Conservation (phyloP, 371 early-diverging fungal genomes). For the Mortierella sp. region DNA sequence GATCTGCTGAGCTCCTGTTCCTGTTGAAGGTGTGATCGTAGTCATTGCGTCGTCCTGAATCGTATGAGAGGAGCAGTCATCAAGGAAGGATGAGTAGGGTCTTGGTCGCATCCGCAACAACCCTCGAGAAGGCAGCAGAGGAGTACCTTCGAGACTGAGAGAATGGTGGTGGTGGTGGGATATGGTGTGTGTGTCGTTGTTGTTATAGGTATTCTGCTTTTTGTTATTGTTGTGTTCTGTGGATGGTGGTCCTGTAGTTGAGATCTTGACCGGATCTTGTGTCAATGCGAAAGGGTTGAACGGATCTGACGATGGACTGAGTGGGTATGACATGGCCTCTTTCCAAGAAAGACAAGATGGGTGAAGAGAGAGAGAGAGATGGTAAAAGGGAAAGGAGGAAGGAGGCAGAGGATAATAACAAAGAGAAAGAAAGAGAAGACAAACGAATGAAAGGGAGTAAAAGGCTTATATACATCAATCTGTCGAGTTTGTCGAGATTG, state of each 20-base stretch:
- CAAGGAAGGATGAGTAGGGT: background rate
- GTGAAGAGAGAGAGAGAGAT: background rate
- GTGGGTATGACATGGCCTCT: background rate
- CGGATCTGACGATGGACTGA: slow-evolving; percentile 23
- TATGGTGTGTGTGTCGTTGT: background rate
- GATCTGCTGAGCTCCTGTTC: background rate
- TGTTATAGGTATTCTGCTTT: background rate
- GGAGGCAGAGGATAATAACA: no score
- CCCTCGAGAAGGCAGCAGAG: background rate
- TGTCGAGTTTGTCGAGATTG: background rate
- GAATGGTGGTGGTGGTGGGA: background rate
- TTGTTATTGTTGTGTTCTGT: background rate
- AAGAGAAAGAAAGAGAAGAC: background rate
- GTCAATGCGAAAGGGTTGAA: slow-evolving; percentile 19
- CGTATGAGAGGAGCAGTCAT: background rate
- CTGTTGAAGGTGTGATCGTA: background rate
- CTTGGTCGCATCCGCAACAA: background rate
- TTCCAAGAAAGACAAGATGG: no score
- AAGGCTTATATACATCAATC: background rate
- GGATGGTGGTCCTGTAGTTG: background rate
- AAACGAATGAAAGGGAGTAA: no score
- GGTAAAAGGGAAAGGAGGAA: background rate
- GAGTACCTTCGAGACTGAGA: background rate
- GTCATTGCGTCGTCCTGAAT: background rate
- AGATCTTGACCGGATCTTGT: background rate